Base-by-base conservation (phyloP, 2,329 filamentous ascomycete species). In the Nemania abortiva region DNA sequence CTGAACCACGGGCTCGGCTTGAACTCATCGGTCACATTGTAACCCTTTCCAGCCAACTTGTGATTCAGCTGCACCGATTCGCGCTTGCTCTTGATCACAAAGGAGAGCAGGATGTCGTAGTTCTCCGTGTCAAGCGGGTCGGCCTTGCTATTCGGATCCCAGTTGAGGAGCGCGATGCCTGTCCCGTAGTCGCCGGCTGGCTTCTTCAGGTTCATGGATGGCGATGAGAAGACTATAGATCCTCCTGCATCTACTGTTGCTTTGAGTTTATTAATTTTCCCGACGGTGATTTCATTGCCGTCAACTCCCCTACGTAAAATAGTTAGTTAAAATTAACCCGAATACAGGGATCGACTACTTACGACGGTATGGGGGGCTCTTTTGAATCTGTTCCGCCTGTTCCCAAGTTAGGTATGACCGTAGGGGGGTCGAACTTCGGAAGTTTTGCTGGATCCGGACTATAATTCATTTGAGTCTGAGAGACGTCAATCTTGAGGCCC, bases 1-100 rank as follows among this genome's bases (percentile, higher is more conserved):
- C 66, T 52, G n/a, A 71, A 71, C 69, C 69, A 71, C 13, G 69
- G 49, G 50, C 60, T 64, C 11, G 69, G 69, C 15, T 54, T n/a
- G 18, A 71, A 58, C 53, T 69, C 60, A 0, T 42, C 57, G n/a
- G 59, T 69, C 45, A 58, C 2, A 39, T 56, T 60, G 53, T 69
- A 71, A n/a, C 63, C 60, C 37, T 58, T 63, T 6, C 55, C 52
- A 7, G 66, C 69, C 24, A 55, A 56, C 57, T 71, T 71, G 39
- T 66, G 49, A 27, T 69, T 71, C 58, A 63, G 69, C 27, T 71
- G 66, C 3, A 71, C 47, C 6, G 67, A 57, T 45, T 52, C 53
- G 18, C 63, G 59, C 60, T 64, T 59, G 61, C 49, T 71, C 52
- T 60, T 60, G 3, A 71, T 66, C 13, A 67, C 63, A 52, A 71